These are phyloP conservation scores for Cryptococcus deneoformans DNA, from an alignment of 1,284 basidiomycete species.

Conservation along the genomic window DNA sequence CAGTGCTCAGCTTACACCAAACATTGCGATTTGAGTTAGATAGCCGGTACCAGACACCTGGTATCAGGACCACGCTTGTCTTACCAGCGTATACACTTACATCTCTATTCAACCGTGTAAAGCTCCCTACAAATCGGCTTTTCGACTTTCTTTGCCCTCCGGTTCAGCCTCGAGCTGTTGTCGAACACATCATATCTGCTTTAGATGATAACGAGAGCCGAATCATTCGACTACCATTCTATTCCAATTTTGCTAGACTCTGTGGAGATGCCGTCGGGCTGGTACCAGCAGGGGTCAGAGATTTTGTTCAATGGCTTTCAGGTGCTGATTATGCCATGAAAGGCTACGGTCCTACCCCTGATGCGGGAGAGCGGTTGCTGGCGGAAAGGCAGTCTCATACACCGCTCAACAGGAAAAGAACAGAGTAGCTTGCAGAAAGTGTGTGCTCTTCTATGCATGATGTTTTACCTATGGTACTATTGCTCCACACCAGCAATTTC, in stretches of 20 bases:
- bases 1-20: constrained; percentile 69
- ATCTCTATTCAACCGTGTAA: constrained; percentile 43
- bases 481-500: constrained; percentile 23
- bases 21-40: constrained; percentile 81
- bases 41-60: constrained; percentile 68
- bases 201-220: constrained; percentile 73
- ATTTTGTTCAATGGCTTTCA: constrained; percentile 36
- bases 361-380: constrained; percentile 27
- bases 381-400: constrained; percentile 6
- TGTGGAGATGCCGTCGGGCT: constrained; percentile 30
- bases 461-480: background rate
- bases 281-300: constrained; percentile 35
- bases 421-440: background rate
- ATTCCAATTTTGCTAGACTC: constrained; percentile 36
- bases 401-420: background rate
- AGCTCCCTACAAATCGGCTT: constrained; percentile 55
- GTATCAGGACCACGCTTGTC: constrained; percentile 76
- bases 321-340: constrained; percentile 40
- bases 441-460: background rate
- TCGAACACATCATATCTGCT: constrained; percentile 72
- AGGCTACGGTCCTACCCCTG: constrained; percentile 37
- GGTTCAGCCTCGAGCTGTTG: constrained; percentile 67
- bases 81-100: constrained; percentile 52
- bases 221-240: constrained; percentile 63
- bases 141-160: constrained; percentile 73